A percentile compares a stretch with the other conserved stretches of the same genome.
These are phyloP conservation scores for Solanum arcanum DNA, from an alignment of 257 asterid genomes.

Conservation along the genomic window DNA sequence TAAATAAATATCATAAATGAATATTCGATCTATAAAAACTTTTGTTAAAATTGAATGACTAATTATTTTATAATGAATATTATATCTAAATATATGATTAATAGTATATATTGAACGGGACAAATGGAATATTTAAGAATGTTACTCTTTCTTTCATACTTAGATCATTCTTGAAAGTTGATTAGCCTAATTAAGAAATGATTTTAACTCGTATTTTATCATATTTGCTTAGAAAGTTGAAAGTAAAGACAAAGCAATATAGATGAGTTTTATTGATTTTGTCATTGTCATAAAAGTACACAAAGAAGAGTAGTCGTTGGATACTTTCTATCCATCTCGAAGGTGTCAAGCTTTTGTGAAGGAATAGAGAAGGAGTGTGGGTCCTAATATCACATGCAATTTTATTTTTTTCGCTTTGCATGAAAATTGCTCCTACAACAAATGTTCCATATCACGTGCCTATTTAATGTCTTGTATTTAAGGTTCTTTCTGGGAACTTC, in stretches of 20 bases:
- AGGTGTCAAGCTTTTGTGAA: background rate
- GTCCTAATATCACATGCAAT: slow-evolving; percentile 50
- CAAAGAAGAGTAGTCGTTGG: background rate
- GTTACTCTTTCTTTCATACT: too few relatives aligned
- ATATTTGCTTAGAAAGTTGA: background rate
- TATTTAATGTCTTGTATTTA: slow-evolving; percentile 10
- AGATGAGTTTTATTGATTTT: too few relatives aligned
- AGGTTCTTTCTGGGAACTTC: slow-evolving; percentile 3
- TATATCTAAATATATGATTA: too few relatives aligned
- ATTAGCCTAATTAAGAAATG: background rate
- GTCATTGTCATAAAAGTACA: background rate
- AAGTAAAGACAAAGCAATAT: background rate
- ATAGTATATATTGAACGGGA: too few relatives aligned
- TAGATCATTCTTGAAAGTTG: background rate
- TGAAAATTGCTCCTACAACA: slow-evolving; percentile 37
- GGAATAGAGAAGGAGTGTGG: background rate
- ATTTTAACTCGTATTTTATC: too few relatives aligned
- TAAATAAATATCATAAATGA: too few relatives aligned
- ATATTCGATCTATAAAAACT: too few relatives aligned
- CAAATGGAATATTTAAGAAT: too few relatives aligned
- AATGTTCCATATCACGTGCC: slow-evolving; percentile 50
- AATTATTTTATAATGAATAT: too few relatives aligned
- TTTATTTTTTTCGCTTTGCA: slow-evolving; percentile 25
- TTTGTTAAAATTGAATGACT: too few relatives aligned
- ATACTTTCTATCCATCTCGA: background rate